A percentile compares a stretch with the other conserved stretches of the same genome.
phyloP scores from a whole-genome alignment of 352 stramenopile genomes.

The Phytophthora macrochlamydospora region DNA sequence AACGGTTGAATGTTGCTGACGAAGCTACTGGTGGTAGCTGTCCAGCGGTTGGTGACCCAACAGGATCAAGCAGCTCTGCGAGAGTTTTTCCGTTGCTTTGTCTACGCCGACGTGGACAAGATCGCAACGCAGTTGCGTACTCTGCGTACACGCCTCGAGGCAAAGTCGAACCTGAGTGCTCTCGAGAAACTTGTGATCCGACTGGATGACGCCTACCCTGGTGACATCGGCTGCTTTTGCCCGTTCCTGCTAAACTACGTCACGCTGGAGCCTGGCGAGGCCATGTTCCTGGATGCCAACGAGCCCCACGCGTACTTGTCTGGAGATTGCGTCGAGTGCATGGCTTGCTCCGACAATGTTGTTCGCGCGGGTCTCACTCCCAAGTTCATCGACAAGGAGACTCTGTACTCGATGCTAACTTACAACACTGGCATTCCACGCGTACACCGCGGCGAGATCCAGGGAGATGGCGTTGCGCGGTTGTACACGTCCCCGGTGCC shows the following conservation, averaged over 20 bases:
- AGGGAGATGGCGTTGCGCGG: constrained; percentile 56
- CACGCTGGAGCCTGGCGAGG: constrained; percentile 93
- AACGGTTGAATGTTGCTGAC: neutral
- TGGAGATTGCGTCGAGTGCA: constrained; percentile 97
- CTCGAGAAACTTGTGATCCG: constrained; percentile 90
- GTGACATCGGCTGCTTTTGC: constrained; percentile 98
- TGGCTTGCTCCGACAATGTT: constrained; percentile 99
- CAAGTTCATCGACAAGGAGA: constrained; percentile 99
- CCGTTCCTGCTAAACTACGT: constrained; percentile 99
- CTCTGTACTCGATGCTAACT: constrained; percentile 97
- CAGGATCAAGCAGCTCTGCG: constrained; percentile 55
- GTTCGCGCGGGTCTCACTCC: constrained; percentile 98
- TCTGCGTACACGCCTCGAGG: constrained; percentile 82
- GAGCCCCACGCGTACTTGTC: constrained; percentile 99
- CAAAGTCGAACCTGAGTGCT: constrained; percentile 28
- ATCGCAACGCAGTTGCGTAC: constrained; percentile 73
- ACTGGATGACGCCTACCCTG: constrained; percentile 94
- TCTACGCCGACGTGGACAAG: constrained; percentile 74
- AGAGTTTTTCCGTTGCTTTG: constrained; percentile 78
- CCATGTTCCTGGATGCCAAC: constrained; percentile 98
- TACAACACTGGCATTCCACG: constrained; percentile 75
- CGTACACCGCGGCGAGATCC: constrained; percentile 33
- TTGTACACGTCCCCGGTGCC: constrained; percentile 90
- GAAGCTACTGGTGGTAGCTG: constrained; percentile 26
- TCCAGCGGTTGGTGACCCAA: constrained; percentile 37